These are phyloP conservation scores for Colletotrichum sp. DNA, from an alignment of 2,329 filamentous ascomycete species.

Conservation along the genomic window DNA sequence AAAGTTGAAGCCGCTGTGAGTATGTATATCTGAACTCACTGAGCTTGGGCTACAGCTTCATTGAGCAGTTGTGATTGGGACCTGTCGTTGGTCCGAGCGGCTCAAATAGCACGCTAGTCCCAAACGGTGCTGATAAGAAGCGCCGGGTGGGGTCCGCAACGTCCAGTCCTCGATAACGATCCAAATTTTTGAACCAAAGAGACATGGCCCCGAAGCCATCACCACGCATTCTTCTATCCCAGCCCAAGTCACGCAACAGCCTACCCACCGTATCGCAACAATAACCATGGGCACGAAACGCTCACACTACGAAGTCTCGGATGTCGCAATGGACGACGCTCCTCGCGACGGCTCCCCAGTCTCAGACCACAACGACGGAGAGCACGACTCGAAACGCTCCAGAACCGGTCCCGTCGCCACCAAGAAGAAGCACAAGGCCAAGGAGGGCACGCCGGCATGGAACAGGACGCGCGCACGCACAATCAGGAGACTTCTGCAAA, in stretches of 20 bases:
- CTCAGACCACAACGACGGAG: conserved; percentile 17
- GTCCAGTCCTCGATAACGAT: conserved; percentile 12
- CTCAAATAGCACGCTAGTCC: neutral
- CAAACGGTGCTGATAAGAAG: conserved; percentile 2
- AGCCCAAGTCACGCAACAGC: neutral
- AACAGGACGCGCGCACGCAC: conserved; percentile 76
- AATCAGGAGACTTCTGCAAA: conserved; percentile 69
- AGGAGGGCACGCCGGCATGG: conserved; percentile 57
- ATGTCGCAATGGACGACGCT: neutral
- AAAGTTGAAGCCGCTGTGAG: neutral
- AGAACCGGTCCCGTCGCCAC: conserved; percentile 30
- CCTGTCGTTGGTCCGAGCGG: conserved; percentile 9
- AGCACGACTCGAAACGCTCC: conserved; percentile 36
- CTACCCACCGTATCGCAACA: neutral
- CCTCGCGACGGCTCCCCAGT: conserved; percentile 14
- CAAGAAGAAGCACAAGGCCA: conserved; percentile 45
- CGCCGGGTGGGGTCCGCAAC: neutral
- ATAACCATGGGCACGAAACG: conserved; percentile 34
- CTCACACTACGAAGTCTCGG: conserved; percentile 25
- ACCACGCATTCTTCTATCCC: neutral
- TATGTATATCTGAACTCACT: neutral
- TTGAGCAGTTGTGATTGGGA: conserved; percentile 14
- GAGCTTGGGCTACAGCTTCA: conserved; percentile 12
- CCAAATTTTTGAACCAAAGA: conserved; percentile 24
- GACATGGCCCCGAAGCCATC: conserved; percentile 1